Percentiles rank a stretch among this genome's conserved stretches.
These are phyloP conservation scores for Globisporangium viniferum DNA, from an alignment of 352 stramenopile species.

Conservation along the genomic window DNA sequence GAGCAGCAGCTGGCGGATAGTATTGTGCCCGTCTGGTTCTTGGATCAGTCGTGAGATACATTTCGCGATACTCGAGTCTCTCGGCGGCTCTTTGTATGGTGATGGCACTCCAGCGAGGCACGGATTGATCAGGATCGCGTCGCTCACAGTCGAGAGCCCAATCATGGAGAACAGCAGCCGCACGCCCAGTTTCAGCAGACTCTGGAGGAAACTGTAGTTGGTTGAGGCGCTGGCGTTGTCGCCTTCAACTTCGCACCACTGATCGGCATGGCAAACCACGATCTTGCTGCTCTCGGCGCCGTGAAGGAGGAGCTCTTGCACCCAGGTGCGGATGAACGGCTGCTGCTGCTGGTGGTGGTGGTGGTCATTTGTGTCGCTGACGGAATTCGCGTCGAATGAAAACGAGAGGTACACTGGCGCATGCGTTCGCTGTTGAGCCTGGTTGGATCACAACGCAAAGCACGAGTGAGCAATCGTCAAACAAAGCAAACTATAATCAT, in stretches of 20 bases:
- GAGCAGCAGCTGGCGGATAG: conserved; percentile 43
- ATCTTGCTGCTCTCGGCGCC: conserved; percentile 44
- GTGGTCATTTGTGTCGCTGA: neutral
- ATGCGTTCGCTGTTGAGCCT: conserved; percentile 54
- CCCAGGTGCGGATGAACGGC: conserved; percentile 29
- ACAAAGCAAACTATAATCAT: neutral
- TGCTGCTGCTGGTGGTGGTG: conserved; percentile 4
- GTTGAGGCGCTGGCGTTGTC: neutral
- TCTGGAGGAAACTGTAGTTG: conserved; percentile 33
- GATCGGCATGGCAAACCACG: conserved; percentile 69
- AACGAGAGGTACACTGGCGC: conserved; percentile 71
- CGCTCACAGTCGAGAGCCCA: conserved; percentile 59
- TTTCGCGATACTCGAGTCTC: conserved; percentile 38
- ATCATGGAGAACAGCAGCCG: conserved; percentile 64
- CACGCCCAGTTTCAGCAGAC: conserved; percentile 36
- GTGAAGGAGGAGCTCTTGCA: conserved; percentile 29
- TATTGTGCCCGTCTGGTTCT: conserved; percentile 11
- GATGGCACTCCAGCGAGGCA: conserved; percentile 6
- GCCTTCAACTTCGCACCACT: conserved; percentile 47
- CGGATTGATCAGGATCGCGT: conserved; percentile 40
- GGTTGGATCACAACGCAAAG: neutral
- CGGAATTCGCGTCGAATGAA: conserved; percentile 17
- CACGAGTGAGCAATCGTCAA: neutral
- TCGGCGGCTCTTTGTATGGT: conserved; percentile 26
- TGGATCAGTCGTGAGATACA: conserved; percentile 34